Conservation (phyloP, 148 eudicot genomes). For the Chenopodium formosanum region DNA sequence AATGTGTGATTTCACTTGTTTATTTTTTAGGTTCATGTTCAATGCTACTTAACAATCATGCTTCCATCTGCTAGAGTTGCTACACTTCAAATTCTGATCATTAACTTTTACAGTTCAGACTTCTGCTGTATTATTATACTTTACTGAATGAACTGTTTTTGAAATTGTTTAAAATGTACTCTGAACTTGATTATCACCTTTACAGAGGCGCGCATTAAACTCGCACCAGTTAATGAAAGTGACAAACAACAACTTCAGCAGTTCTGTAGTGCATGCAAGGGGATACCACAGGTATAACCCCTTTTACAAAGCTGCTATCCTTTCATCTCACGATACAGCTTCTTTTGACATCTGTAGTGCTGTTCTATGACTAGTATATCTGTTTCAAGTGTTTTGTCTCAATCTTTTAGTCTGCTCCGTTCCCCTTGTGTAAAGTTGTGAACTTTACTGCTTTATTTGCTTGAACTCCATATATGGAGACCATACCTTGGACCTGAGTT, state of each 20-base stretch:
- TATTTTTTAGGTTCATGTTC: neutral
- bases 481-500: neutral
- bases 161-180: slow-evolving; percentile 16
- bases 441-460: neutral
- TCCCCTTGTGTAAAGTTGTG: neutral
- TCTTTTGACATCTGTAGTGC: neutral
- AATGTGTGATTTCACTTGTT: neutral
- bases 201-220: slow-evolving; percentile 71
- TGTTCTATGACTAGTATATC: neutral
- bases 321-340: neutral
- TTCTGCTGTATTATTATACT: neutral
- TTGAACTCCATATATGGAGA: neutral
- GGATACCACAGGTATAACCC: slow-evolving; percentile 84
- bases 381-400: neutral
- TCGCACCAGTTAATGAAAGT: slow-evolving; percentile 51
- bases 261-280: slow-evolving; percentile 94
- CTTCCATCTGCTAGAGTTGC: neutral
- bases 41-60: neutral
- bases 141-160: neutral
- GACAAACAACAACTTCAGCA: slow-evolving; percentile 69
- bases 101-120: neutral
- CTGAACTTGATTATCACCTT: slow-evolving; percentile 16
- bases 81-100: neutral
- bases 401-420: neutral
- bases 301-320: neutral